phyloP scores from a whole-genome alignment of 2,329 filamentous ascomycete genomes.

The Sporothrix euskadiensis region DNA sequence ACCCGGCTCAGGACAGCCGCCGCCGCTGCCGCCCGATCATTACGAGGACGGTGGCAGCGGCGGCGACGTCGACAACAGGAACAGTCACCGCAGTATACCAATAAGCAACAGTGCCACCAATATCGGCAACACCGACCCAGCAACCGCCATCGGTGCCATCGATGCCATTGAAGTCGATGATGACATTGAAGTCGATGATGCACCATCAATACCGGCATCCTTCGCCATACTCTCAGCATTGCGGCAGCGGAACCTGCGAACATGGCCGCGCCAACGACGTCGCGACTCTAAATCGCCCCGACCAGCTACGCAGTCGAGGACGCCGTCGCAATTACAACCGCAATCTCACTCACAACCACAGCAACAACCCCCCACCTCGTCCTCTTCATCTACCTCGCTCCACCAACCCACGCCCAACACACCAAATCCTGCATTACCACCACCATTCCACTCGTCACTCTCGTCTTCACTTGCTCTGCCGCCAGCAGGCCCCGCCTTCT shows the following conservation, averaged over 20 bases:
- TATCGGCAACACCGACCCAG: not conserved
- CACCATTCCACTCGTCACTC: not conserved
- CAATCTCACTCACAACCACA: not conserved
- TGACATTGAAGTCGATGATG: not conserved
- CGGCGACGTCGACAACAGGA: slow-evolving; percentile 13
- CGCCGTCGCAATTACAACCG: not conserved
- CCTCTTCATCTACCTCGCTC: not conserved
- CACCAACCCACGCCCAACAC: not conserved
- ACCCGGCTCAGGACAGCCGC: slow-evolving; percentile 11
- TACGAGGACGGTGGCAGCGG: not conserved
- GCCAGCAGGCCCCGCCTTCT: slow-evolving; percentile 4
- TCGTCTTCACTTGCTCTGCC: not conserved
- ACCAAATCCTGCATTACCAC: not conserved
- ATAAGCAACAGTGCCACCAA: not conserved
- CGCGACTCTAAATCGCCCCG: slow-evolving; percentile 19
- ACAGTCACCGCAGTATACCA: not conserved
- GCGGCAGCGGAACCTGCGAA: not conserved
- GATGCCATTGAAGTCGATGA: not conserved
- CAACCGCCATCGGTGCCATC: not conserved
- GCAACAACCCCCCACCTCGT: not conserved
- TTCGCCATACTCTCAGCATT: not conserved
- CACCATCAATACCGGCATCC: not conserved
- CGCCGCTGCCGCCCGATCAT: slow-evolving; percentile 8
- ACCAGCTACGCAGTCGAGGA: not conserved
- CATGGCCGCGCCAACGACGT: slow-evolving; percentile 17